Base-by-base conservation (phyloP, 345 rosid species). In the Brassica juncea region DNA sequence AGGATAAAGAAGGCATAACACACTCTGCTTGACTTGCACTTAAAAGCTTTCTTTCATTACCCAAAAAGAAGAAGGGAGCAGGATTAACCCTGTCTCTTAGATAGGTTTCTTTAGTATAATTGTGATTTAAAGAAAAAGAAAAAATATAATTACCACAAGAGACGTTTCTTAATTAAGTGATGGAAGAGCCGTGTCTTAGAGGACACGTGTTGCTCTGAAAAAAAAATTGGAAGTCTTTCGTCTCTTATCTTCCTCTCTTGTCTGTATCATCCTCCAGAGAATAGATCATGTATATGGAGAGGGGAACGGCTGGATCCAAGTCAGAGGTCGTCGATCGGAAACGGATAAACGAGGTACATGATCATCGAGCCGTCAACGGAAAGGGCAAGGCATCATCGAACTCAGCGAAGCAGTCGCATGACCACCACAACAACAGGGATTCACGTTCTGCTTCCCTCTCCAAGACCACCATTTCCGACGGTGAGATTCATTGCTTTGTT, bases 251-350 rank as follows among this genome's bases (percentile, higher is more conserved):
- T 21, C 19, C 23, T 37, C 72, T 49, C 25, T 10, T 52, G 54
- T 6, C 59, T 70, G 59, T 8, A 19, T 39, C 3, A 39, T 42
- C 4, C 3, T 3, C 34, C 5, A 1, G 71, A 80, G 77, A 39
- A 11, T 25, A 42, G 35, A 72, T 47, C 70, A 79, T 81, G 80
- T 66, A 75, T 31, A 75, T 37, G 15, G 94, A 87, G 58, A 82
- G 96, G 76, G 91, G 85, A 25, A 59, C 32, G 4, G 89, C 75
- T 74, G 91, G 87, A 44, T 88, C 94, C 71, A 92, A 89, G 87
- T 66, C 90, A 52, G 98, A 89, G 82, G 84, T 86, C 5, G 84
- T 85, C 59, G 97, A 94, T 89, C 95, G 95, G 84, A 94, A 90
- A 84, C 87, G 93, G 77, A 89, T 89, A 72, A 88, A 85, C 82